These are phyloP conservation scores for Cyclotella distinguenda DNA, from an alignment of 108 stramenopile species.

Conservation along the genomic window DNA sequence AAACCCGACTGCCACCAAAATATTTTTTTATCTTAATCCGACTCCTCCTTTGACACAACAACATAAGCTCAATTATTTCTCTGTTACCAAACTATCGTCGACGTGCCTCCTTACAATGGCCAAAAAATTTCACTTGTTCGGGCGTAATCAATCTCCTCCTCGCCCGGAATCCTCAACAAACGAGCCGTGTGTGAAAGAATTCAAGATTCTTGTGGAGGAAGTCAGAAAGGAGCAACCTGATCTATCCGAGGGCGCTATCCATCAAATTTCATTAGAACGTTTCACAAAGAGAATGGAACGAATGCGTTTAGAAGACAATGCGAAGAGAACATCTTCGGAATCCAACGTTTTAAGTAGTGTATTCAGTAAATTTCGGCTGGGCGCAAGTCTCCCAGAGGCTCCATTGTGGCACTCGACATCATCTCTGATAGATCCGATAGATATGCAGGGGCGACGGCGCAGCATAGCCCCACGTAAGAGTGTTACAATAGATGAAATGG, in stretches of 20 bases:
- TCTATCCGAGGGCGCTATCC: constrained; percentile 7
- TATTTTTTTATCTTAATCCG: too few relatives aligned
- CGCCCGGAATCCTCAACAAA: neutral
- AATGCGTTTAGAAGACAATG: neutral
- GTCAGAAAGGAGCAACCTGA: constrained; percentile 16
- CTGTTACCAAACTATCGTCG: too few relatives aligned
- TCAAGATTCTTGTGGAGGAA: constrained; percentile 17
- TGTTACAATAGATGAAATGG: neutral
- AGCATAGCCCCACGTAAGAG: constrained; percentile 5
- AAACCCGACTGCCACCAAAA: too few relatives aligned
- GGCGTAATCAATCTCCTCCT: neutral
- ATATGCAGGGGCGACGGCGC: neutral
- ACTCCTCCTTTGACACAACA: too few relatives aligned
- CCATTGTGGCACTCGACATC: neutral
- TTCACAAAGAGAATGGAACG: constrained; percentile 2
- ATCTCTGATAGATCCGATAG: neutral
- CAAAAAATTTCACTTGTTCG: neutral
- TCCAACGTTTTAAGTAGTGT: neutral
- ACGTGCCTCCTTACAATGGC: too few relatives aligned
- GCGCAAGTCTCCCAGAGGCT: neutral
- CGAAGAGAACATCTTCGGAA: neutral
- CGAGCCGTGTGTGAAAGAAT: constrained; percentile 9
- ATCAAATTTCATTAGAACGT: constrained; percentile 24
- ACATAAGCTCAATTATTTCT: too few relatives aligned
- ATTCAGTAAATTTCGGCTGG: constrained; percentile 13